Percentiles rank a stretch among this genome's conserved stretches.
Evolutionary conservation across 495 filamentous ascomycete species (phyloP).

Genomic region (Penicillium verhagenii): DNA sequence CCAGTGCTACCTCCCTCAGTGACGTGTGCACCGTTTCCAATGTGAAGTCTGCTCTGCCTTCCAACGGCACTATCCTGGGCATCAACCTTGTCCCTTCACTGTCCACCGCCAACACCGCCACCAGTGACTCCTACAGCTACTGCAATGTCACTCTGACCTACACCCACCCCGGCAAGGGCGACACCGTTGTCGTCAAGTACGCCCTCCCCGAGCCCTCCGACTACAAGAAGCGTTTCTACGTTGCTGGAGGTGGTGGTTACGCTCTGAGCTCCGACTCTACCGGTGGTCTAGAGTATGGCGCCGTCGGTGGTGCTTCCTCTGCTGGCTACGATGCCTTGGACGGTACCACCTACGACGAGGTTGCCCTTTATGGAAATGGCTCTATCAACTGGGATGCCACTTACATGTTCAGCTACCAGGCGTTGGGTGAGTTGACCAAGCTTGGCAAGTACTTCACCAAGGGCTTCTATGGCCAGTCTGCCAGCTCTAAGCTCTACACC

Average conservation of each 20-base stretch:
- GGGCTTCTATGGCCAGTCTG: constrained; percentile 33
- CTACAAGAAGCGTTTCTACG: constrained; percentile 41
- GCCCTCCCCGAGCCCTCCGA: constrained; percentile 32
- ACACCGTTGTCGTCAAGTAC: constrained; percentile 32
- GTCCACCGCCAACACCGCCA: constrained; percentile 21
- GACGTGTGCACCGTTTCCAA: constrained; percentile 37
- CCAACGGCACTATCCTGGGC: constrained; percentile 35
- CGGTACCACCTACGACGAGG: constrained; percentile 32
- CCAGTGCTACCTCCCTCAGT: constrained; percentile 28
- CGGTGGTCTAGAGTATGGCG: constrained; percentile 40
- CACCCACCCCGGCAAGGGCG: constrained; percentile 33
- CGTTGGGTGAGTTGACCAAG: constrained; percentile 37
- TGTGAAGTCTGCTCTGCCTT: constrained; percentile 28
- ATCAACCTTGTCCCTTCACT: constrained; percentile 30
- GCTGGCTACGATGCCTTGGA: constrained; percentile 41
- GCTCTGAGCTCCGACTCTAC: constrained; percentile 23
- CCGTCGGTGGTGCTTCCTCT: constrained; percentile 34
- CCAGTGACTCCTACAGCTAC: constrained; percentile 28
- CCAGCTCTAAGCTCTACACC: constrained; percentile 31
- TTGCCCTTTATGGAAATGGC: constrained; percentile 37
- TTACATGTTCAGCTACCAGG: constrained; percentile 48
- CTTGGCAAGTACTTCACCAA: constrained; percentile 33
- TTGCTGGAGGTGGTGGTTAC: constrained; percentile 37
- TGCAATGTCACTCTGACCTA: constrained; percentile 40
- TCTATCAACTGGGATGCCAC: constrained; percentile 44